Percentiles rank a stretch among this genome's conserved stretches.
Conservation (phyloP, 768 basidiomycete genomes). For the Tephrocybe sp. region DNA sequence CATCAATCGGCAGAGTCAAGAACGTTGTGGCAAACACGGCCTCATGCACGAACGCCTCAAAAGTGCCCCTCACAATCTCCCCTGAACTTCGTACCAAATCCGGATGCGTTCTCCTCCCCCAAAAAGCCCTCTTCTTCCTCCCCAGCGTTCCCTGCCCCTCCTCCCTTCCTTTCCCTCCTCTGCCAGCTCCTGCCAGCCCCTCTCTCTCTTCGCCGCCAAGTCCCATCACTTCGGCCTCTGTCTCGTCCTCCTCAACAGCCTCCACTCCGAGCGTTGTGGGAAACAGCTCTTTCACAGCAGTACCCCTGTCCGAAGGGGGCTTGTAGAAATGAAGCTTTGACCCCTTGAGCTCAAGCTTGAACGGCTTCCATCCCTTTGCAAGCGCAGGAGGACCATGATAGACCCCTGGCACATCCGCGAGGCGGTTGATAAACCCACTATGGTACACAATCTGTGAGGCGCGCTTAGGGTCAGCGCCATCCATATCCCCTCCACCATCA, state of each 20-base stretch:
- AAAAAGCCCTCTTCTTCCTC: constrained; percentile 69
- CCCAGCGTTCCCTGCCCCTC: constrained; percentile 22
- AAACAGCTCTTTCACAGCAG: constrained; percentile 73
- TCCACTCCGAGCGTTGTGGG: constrained; percentile 61
- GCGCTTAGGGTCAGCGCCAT: constrained; percentile 44
- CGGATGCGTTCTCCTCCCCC: constrained; percentile 77
- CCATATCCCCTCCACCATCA: constrained; percentile 31
- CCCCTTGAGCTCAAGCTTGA: constrained; percentile 81
- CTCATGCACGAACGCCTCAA: constrained; percentile 83
- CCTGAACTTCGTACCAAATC: constrained; percentile 48
- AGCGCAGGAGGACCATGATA: constrained; percentile 36
- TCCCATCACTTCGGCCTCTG: constrained; percentile 16
- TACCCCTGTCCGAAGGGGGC: constrained; percentile 65
- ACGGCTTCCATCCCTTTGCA: constrained; percentile 83
- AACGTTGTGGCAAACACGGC: constrained; percentile 78
- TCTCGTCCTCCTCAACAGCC: constrained; percentile 44
- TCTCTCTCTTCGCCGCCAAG: constrained; percentile 23
- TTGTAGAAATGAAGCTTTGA: constrained; percentile 88
- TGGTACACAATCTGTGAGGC: constrained; percentile 79
- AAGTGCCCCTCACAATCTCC: constrained; percentile 61
- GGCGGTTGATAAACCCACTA: constrained; percentile 75
- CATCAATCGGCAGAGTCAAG: constrained; percentile 10
- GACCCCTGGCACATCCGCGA: constrained; percentile 50
- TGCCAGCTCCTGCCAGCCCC: constrained; percentile 23
- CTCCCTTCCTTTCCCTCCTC: constrained; percentile 31